Percentiles rank a stretch among this genome's conserved stretches.
Evolutionary conservation across 208 protist species (phyloP).

Genomic region (Herpetomonas samuelpessoai): DNA sequence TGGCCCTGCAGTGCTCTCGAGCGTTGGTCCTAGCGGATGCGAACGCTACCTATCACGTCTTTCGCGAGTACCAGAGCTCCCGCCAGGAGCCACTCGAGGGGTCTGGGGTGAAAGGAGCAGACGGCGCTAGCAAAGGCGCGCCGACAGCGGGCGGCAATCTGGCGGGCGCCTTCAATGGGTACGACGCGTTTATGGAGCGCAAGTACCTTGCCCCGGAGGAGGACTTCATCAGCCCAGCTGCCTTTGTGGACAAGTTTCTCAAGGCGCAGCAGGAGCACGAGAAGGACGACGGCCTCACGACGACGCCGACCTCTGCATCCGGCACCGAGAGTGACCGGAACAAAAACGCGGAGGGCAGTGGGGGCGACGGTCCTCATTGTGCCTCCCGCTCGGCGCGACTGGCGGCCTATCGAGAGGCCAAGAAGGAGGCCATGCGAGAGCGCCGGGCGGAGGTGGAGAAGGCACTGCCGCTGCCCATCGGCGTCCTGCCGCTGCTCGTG

Average conservation of each 20-base stretch:
- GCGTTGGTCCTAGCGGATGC: constrained; percentile 35
- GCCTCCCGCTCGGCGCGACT: not conserved
- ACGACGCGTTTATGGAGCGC: constrained; percentile 15
- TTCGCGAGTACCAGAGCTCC: constrained; percentile 6
- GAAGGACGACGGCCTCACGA: not conserved
- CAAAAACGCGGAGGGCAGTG: not conserved
- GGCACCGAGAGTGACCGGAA: not conserved
- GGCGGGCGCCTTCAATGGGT: constrained; percentile 1
- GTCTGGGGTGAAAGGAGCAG: not conserved
- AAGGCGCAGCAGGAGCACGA: not conserved
- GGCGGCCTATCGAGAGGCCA: not conserved
- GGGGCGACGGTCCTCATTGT: not conserved
- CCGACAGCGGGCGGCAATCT: not conserved
- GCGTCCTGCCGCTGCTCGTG: constrained; percentile 38
- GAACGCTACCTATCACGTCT: constrained; percentile 17
- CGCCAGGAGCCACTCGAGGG: not conserved
- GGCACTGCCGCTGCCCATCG: constrained; percentile 38
- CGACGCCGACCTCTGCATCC: not conserved
- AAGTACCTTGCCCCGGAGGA: constrained; percentile 1
- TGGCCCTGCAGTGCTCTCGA: constrained; percentile 41
- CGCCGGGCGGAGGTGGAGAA: constrained; percentile 11
- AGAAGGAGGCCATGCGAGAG: not conserved
- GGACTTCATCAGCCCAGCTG: constrained; percentile 1
- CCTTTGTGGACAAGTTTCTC: constrained; percentile 1
- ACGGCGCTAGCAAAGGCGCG: not conserved